These are phyloP conservation scores for Alternaria incomplexa DNA, from an alignment of 2,329 filamentous ascomycete genomes.

Conservation along the genomic window DNA sequence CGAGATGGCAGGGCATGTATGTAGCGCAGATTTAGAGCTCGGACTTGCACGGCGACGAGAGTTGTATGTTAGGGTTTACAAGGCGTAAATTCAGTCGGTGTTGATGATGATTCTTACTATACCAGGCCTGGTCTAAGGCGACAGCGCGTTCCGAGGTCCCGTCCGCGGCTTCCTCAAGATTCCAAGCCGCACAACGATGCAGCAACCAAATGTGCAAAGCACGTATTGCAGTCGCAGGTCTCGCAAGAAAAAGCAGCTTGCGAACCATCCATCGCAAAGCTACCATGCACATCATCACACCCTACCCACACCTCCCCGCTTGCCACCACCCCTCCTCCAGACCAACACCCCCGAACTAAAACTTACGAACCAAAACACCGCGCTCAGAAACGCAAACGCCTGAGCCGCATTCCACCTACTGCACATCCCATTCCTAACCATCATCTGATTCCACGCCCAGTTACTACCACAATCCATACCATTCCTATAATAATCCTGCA, in stretches of 20 bases:
- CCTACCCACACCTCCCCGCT: neutral
- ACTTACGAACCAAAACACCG: constrained; percentile 72
- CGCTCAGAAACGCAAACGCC: constrained; percentile 74
- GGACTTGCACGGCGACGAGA: neutral
- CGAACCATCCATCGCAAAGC: neutral
- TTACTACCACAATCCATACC: constrained; percentile 27
- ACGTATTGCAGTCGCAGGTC: neutral
- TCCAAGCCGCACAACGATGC: neutral
- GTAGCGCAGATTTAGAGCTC: neutral
- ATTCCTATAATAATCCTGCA: constrained; percentile 34
- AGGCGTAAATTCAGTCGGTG: neutral
- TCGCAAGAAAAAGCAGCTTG: neutral
- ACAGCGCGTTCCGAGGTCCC: neutral
- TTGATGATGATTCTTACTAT: neutral
- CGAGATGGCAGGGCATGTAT: rapidly evolving
- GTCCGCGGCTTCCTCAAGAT: neutral
- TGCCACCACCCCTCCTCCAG: neutral
- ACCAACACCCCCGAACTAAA: constrained; percentile 19
- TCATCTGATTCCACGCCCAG: constrained; percentile 62
- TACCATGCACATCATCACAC: neutral
- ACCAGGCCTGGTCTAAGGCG: neutral
- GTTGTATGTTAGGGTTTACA: neutral
- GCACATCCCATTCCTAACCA: constrained; percentile 56
- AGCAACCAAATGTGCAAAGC: neutral
- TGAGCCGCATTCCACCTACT: constrained; percentile 72